Percentiles rank a stretch among this genome's conserved stretches.
Evolutionary conservation across 2,329 filamentous ascomycete genomes (phyloP).

Genomic region (Chlorencoelia australis): DNA sequence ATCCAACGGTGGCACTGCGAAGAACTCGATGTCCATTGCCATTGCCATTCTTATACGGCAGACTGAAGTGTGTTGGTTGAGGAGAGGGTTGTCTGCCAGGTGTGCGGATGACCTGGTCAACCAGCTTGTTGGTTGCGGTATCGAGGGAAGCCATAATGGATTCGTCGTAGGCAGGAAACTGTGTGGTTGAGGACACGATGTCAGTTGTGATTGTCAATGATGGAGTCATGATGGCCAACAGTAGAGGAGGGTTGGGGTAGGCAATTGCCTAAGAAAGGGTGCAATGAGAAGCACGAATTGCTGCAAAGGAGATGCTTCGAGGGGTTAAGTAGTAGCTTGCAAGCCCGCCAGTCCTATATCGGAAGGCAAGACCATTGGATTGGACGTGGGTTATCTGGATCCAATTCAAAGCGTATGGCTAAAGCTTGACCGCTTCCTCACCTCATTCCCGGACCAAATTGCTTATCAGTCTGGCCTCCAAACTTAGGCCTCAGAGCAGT

Average conservation of each 20-base stretch:
- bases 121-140: conserved; percentile 12
- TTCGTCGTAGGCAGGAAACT: conserved; percentile 11
- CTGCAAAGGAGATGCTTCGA: too few relatives aligned
- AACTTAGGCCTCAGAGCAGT: conserved; percentile 1
- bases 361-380: too few relatives aligned
- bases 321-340: too few relatives aligned
- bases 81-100: conserved; percentile 53
- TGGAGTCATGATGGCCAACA: too few relatives aligned
- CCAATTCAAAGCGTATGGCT: too few relatives aligned
- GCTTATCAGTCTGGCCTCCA: conserved; percentile 5
- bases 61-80: conserved; percentile 75
- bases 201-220: conserved; percentile 9
- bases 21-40: conserved; percentile 56
- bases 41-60: conserved; percentile 52
- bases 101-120: conserved; percentile 22
- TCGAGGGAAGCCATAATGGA: conserved; percentile 16
- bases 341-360: too few relatives aligned
- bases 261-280: too few relatives aligned
- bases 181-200: conserved; percentile 1
- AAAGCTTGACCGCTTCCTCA: conserved; percentile 6
- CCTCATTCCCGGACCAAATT: conserved; percentile 1
- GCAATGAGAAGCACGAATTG: too few relatives aligned
- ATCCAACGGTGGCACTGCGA: conserved; percentile 83
- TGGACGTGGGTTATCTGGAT: too few relatives aligned
- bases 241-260: too few relatives aligned